Percentiles rank a stretch among this genome's conserved stretches.
Evolutionary conservation across 306 rosid genomes (phyloP).

Genomic region (Quercus dentata): DNA sequence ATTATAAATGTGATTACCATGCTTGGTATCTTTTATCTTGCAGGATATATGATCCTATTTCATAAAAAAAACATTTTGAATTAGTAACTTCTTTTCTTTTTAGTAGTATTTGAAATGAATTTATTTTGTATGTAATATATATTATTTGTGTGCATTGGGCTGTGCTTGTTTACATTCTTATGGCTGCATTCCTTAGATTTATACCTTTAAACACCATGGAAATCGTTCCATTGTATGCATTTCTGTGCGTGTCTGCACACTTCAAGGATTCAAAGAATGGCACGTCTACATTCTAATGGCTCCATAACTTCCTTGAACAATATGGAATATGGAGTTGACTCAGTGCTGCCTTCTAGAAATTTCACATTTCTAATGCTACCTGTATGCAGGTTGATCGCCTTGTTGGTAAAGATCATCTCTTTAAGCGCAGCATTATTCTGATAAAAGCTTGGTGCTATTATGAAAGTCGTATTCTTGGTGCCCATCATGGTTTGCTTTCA

Average conservation of each 20-base stretch:
- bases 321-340: conserved; percentile 16
- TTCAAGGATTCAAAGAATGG: no score
- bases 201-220: no score
- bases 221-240: no score
- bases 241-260: no score
- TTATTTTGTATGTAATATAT: background rate
- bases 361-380: background rate
- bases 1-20: background rate
- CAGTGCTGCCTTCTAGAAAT: conserved; percentile 12
- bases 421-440: conserved; percentile 81
- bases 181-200: no score
- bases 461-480: conserved; percentile 89
- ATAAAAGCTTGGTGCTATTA: conserved; percentile 90
- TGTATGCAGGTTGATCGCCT: conserved; percentile 64
- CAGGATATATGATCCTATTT: background rate
- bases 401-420: conserved; percentile 72
- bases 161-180: background rate
- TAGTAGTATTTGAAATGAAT: background rate
- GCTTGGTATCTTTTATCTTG: background rate
- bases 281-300: background rate
- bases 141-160: background rate
- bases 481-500: conserved; percentile 87
- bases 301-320: background rate
- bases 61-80: background rate
- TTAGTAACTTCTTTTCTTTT: background rate